These are phyloP conservation scores for Schizochytrium sp. DNA, from an alignment of 108 stramenopile species.

Conservation along the genomic window DNA sequence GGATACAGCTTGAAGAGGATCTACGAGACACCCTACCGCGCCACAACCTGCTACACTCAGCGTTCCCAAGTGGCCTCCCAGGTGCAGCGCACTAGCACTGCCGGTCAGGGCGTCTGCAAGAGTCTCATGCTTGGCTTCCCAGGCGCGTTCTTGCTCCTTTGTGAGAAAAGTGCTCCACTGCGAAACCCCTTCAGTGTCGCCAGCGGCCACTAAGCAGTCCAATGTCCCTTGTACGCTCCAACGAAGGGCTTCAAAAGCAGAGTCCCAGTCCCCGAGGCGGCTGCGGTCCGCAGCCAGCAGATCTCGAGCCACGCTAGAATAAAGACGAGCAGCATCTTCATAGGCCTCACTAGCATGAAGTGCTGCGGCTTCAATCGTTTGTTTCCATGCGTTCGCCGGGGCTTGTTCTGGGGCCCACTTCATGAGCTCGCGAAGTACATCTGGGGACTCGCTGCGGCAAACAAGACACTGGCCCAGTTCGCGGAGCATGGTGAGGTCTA, in stretches of 20 bases:
- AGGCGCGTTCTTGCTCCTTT: neutral
- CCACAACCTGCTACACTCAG: neutral
- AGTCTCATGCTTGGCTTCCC: neutral
- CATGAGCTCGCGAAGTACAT: neutral
- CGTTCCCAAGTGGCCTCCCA: neutral
- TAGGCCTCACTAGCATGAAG: neutral
- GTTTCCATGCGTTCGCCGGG: neutral
- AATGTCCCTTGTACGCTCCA: neutral
- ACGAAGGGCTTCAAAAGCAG: neutral
- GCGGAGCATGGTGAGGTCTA: neutral
- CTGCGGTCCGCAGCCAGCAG: neutral
- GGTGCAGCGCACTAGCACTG: neutral
- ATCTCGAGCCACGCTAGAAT: neutral
- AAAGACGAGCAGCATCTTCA: neutral
- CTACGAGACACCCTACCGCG: neutral
- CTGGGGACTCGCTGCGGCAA: neutral
- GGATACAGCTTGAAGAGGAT: neutral
- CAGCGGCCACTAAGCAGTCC: neutral
- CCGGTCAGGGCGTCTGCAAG: neutral
- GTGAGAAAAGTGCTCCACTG: neutral
- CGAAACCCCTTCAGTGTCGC: neutral
- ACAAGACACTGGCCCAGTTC: neutral
- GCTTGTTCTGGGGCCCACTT: neutral
- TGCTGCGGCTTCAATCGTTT: neutral
- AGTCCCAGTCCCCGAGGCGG: neutral